phyloP scores from a whole-genome alignment of 257 asterid genomes.

The Catharanthus roseus region DNA sequence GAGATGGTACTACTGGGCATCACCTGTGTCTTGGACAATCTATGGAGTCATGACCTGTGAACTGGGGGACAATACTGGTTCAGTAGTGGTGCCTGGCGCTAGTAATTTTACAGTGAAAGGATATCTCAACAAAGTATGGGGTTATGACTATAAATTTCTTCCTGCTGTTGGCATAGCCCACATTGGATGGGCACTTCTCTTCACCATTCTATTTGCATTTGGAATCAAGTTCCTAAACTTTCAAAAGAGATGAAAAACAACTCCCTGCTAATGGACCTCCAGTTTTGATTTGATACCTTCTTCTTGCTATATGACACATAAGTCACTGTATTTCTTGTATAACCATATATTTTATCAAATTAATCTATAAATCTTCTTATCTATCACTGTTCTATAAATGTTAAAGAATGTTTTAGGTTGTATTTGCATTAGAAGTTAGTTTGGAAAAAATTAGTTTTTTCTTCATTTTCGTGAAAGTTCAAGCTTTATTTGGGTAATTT shows the following conservation, averaged over 20 bases:
- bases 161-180: constrained; percentile 39
- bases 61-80: constrained; percentile 28
- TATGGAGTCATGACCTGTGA: constrained; percentile 42
- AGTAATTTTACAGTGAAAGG: constrained; percentile 24
- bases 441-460: no score
- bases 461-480: no score
- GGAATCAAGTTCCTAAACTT: constrained; percentile 47
- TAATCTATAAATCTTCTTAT: no score
- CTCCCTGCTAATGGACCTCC: not conserved
- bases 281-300: no score
- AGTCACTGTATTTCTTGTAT: no score
- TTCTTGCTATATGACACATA: no score
- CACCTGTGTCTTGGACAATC: constrained; percentile 47
- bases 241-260: constrained; percentile 38
- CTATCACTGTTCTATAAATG: no score
- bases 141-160: constrained; percentile 40
- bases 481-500: no score
- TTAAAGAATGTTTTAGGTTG: no score
- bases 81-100: constrained; percentile 36
- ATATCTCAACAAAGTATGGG: constrained; percentile 27
- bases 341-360: no score
- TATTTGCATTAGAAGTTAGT: no score
- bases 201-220: constrained; percentile 30
- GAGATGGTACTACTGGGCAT: constrained; percentile 59
- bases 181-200: constrained; percentile 34